Conservation (phyloP, 2,329 filamentous ascomycete genomes). For the Lachnellula occidentalis region DNA sequence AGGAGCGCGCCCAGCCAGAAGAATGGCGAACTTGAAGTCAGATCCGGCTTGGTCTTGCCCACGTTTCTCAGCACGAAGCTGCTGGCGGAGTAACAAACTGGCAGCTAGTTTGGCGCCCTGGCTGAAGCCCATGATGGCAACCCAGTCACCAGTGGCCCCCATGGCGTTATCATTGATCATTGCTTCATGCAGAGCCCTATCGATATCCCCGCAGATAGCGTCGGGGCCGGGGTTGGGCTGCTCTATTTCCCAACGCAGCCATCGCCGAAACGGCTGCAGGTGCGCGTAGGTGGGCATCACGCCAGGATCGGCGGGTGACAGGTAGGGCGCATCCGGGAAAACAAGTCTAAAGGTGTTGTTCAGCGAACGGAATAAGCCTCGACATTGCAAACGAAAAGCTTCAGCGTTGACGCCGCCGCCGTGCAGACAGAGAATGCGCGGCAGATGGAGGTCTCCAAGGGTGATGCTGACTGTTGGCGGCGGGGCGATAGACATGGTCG, state of each 20-base stretch:
- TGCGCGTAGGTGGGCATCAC: slow-evolving; percentile 63
- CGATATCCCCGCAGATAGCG: background rate
- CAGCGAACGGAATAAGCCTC: slow-evolving; percentile 36
- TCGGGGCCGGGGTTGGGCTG: slow-evolving; percentile 10
- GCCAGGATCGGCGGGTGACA: slow-evolving; percentile 53
- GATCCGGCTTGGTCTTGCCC: background rate
- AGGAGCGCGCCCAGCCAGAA: background rate
- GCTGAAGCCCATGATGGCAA: slow-evolving; percentile 4
- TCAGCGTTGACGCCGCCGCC: slow-evolving; percentile 68
- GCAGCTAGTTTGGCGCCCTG: slow-evolving; percentile 6
- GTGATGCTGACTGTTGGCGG: background rate
- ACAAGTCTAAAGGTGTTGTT: slow-evolving; percentile 55
- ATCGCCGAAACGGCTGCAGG: slow-evolving; percentile 57
- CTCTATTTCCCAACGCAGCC: slow-evolving; percentile 29
- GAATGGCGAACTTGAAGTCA: background rate
- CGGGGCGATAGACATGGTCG: background rate
- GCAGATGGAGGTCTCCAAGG: slow-evolving; percentile 27
- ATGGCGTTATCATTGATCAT: background rate
- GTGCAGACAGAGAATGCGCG: slow-evolving; percentile 72
- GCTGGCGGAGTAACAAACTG: background rate
- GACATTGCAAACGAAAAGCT: slow-evolving; percentile 62
- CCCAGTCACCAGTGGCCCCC: background rate
- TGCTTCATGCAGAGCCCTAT: background rate
- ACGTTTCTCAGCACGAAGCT: background rate
- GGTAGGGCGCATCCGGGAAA: slow-evolving; percentile 65